Evolutionary conservation across 768 basidiomycete species (phyloP), one percentile per base, ranked within the genome.

Genomic region (Fistulinella prunicolor): DNA sequence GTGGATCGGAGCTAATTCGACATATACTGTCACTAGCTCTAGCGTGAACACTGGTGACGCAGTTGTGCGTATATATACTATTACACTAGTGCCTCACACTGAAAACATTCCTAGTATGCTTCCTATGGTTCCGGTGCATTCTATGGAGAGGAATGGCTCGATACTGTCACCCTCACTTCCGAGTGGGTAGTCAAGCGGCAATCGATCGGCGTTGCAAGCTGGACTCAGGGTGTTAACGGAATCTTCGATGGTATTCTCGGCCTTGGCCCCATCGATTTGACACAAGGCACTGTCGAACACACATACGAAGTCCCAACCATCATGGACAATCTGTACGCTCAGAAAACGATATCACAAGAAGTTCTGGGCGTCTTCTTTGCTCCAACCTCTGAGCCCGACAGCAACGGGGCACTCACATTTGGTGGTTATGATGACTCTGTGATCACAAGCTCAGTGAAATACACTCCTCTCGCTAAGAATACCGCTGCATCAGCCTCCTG

Each of bases 191-290:
- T 32, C 4, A 32, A 6, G 13, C 4, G 13, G 4, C 30, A 32
- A 32, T 32, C 30, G 19, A 68, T 76, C 21, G 55, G 73, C 17
- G 69, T 65, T 40, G 73, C 74, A 1, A 41, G 46, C 4, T 30
- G 19, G 0, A 17, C 62, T 14, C 1, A 23, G 3, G 72, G 69
- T 21, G 60, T 67, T 34, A 32, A 43, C 4, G 65, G 57, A n/a
- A n/a, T n/a, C 6, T 56, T 72, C 10, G 72, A 75, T 45, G 75
- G 75, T 12, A 63, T 75, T 40, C 63, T 76, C 14, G 55, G 73
- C 54, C 23, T 58, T 23, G 66, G 73, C 8, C 73, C 73, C 6
- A 35, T 47, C 3, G 63, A 57, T 35, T 49, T 74, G 38, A 72
- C 73, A 0, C 23, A 49, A 2, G 60, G 59, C 39, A 60, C 59